A percentile compares a stretch with the other conserved stretches of the same genome.
These are phyloP conservation scores for Botryobasidium botryosum DNA, from an alignment of 768 basidiomycete species.

Conservation along the genomic window DNA sequence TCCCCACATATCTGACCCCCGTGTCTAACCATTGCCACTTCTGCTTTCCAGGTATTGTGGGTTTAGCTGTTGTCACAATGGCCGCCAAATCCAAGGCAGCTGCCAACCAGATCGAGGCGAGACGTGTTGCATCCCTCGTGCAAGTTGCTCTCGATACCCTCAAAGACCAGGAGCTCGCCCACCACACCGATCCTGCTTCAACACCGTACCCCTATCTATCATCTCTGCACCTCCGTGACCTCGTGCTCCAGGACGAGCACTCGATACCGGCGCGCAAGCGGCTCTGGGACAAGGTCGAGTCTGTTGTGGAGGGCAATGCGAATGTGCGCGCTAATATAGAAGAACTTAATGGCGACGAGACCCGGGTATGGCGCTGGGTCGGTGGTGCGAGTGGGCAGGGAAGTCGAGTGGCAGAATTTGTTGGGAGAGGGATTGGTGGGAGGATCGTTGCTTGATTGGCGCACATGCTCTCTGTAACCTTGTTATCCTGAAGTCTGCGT, in stretches of 20 bases:
- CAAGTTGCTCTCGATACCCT: constrained; percentile 65
- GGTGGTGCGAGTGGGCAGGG: constrained; percentile 31
- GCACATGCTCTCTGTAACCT: too few species aligned
- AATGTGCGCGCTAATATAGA: constrained; percentile 76
- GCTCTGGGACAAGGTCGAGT: constrained; percentile 72
- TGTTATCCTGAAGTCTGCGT: too few species aligned
- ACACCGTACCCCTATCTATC: constrained; percentile 63
- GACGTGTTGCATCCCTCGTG: constrained; percentile 55
- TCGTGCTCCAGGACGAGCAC: constrained; percentile 67
- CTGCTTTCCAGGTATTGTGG: constrained; percentile 16
- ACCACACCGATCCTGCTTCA: constrained; percentile 67
- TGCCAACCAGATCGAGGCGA: constrained; percentile 38
- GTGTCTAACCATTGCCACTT: constrained; percentile 11
- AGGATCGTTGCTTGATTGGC: too few species aligned
- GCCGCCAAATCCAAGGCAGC: constrained; percentile 30
- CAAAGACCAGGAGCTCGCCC: constrained; percentile 64
- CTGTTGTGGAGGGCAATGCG: constrained; percentile 74
- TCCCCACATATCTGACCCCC: constrained; percentile 1
- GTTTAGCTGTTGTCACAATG: constrained; percentile 17
- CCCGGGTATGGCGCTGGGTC: constrained; percentile 85
- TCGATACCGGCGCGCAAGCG: constrained; percentile 45
- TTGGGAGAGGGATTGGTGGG: too few species aligned
- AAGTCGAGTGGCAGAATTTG: too few species aligned
- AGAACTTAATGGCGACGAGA: constrained; percentile 71
- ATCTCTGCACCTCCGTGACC: constrained; percentile 74